Evolutionary conservation across 495 filamentous ascomycete species (phyloP).

Genomic region (Xylaria cubensis): DNA sequence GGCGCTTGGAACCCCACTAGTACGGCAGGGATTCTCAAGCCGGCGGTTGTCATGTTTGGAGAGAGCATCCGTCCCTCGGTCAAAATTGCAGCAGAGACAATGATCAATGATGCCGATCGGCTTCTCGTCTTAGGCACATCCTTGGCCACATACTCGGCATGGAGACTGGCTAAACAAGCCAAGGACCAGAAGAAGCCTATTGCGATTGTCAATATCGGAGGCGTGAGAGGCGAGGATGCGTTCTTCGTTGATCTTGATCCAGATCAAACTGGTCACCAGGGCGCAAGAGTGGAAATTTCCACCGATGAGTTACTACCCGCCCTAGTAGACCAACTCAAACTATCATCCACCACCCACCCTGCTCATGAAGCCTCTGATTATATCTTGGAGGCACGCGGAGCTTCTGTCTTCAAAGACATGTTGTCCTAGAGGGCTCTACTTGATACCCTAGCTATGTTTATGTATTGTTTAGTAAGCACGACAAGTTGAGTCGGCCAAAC

Average conservation of each 20-base stretch:
- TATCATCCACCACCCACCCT: constrained; percentile 27
- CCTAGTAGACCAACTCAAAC: constrained; percentile 53
- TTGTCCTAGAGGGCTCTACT: constrained; percentile 45
- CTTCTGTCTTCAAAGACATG: constrained; percentile 58
- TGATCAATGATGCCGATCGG: constrained; percentile 74
- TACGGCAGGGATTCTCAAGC: constrained; percentile 84
- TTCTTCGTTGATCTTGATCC: constrained; percentile 64
- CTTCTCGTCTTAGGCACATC: constrained; percentile 86
- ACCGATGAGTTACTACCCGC: constrained; percentile 61
- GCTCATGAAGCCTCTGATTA: constrained; percentile 21
- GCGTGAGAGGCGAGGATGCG: constrained; percentile 76
- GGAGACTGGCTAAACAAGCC: constrained; percentile 84
- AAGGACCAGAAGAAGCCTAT: constrained; percentile 83
- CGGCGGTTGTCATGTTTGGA: constrained; percentile 93
- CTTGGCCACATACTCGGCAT: constrained; percentile 93
- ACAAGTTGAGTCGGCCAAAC: constrained; percentile 1
- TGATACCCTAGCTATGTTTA: constrained; percentile 27
- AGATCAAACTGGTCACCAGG: constrained; percentile 53
- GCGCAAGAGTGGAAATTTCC: constrained; percentile 59
- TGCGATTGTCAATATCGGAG: constrained; percentile 82
- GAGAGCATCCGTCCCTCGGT: constrained; percentile 75
- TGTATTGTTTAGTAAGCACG: constrained; percentile 28
- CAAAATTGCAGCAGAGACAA: constrained; percentile 78
- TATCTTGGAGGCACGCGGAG: constrained; percentile 33
- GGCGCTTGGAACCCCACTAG: constrained; percentile 77